These are phyloP conservation scores for Chenopodium quinoa DNA, from an alignment of 148 eudicot species.

Conservation along the genomic window DNA sequence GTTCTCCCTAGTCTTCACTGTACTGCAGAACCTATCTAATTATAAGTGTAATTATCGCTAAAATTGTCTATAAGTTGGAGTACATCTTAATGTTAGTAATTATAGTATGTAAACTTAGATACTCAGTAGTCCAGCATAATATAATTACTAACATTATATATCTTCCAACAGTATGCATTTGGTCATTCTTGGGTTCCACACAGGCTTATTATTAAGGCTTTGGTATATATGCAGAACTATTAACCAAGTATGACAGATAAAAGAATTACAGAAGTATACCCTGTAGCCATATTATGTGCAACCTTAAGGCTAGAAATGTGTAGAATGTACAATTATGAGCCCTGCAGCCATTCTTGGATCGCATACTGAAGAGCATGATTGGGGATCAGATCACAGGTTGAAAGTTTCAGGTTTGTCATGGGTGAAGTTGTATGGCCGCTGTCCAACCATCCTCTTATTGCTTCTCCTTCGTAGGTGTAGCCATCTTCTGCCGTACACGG, in stretches of 20 bases:
- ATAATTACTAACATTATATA: not conserved
- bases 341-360: slow-evolving; percentile 76
- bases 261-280: not conserved
- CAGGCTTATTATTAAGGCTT: not conserved
- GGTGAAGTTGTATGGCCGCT: slow-evolving; percentile 81
- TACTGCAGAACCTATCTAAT: not conserved
- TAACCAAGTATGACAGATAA: not conserved
- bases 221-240: not conserved
- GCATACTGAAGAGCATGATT: slow-evolving; percentile 75
- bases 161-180: not conserved
- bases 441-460: slow-evolving; percentile 76
- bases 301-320: not conserved
- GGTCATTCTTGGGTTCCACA: not conserved
- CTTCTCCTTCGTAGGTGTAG: slow-evolving; percentile 82
- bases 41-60: not conserved
- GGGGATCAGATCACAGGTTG: slow-evolving; percentile 58
- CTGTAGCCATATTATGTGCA: slow-evolving; percentile 16
- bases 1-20: not conserved
- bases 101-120: too few species aligned
- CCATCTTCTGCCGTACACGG: slow-evolving; percentile 90
- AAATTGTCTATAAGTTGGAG: not conserved
- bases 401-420: slow-evolving; percentile 82
- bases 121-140: not conserved
- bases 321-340: slow-evolving; percentile 18
- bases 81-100: too few species aligned